Conservation (phyloP, 345 rosid genomes). For the Schrenkiella parvula region DNA sequence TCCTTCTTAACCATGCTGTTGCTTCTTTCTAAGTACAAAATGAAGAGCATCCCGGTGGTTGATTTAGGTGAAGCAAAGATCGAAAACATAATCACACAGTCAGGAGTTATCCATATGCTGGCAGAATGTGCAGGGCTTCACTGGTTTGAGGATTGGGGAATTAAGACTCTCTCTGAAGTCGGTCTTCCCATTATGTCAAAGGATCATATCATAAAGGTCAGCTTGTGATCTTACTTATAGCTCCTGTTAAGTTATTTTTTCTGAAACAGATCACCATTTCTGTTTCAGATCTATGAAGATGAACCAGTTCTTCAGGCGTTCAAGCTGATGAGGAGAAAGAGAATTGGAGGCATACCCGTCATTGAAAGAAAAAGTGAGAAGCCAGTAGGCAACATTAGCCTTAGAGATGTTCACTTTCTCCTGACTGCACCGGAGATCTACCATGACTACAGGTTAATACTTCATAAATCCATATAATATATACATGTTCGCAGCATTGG, state of each 20-base stretch:
- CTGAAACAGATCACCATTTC: neutral
- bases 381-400: constrained; percentile 87
- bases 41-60: constrained; percentile 95
- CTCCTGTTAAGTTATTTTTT: neutral
- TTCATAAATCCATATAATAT: neutral
- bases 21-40: constrained; percentile 92
- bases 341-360: constrained; percentile 81
- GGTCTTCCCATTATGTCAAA: constrained; percentile 76
- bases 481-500: neutral
- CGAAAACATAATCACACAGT: constrained; percentile 80
- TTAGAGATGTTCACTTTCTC: constrained; percentile 87
- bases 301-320: constrained; percentile 99
- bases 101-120: constrained; percentile 96
- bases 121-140: constrained; percentile 91
- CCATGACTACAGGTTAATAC: constrained; percentile 67
- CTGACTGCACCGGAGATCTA: constrained; percentile 92
- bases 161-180: constrained; percentile 72
- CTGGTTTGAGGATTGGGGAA: constrained; percentile 98
- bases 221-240: constrained; percentile 5
- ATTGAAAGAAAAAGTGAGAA: constrained; percentile 50
- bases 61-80: constrained; percentile 76
- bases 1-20: constrained; percentile 91
- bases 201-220: constrained; percentile 57
- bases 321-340: constrained; percentile 80
- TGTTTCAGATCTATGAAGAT: constrained; percentile 63